Percentiles rank a stretch among this genome's conserved stretches.
Evolutionary conservation across 352 stramenopile species (phyloP).

Genomic region (Phytophthora sojae): DNA sequence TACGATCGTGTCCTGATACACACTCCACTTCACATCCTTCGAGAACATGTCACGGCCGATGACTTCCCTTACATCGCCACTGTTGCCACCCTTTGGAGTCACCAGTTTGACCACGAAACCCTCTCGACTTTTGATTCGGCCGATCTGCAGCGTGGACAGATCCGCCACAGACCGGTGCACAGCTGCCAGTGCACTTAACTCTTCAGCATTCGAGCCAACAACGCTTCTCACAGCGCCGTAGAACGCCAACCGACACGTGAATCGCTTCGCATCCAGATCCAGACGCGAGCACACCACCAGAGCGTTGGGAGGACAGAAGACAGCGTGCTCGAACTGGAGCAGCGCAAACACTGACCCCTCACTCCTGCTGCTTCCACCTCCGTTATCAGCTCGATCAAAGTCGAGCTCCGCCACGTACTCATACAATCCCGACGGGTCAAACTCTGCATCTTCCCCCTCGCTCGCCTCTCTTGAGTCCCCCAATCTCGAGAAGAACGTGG

Average conservation of each 20-base stretch:
- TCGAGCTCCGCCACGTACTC: constrained; percentile 53
- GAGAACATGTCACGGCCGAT: constrained; percentile 81
- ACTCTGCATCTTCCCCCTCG: constrained; percentile 19
- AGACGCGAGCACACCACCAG: constrained; percentile 82
- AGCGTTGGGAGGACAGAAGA: constrained; percentile 60
- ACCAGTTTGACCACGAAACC: constrained; percentile 72
- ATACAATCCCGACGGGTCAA: constrained; percentile 52
- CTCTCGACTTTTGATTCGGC: constrained; percentile 64
- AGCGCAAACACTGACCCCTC: constrained; percentile 53
- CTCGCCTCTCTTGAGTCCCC: background rate
- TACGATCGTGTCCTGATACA: constrained; percentile 62
- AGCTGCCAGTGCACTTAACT: constrained; percentile 12
- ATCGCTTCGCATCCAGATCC: constrained; percentile 69
- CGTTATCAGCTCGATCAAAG: constrained; percentile 1
- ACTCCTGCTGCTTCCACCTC: background rate
- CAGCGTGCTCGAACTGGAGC: constrained; percentile 71
- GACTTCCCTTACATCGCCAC: constrained; percentile 33
- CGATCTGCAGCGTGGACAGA: constrained; percentile 56
- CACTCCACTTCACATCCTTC: constrained; percentile 75
- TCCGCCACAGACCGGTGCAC: constrained; percentile 24
- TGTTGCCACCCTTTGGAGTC: constrained; percentile 10
- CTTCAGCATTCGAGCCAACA: constrained; percentile 35
- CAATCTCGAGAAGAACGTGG: constrained; percentile 67
- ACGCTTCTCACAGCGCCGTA: constrained; percentile 59
- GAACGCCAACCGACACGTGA: constrained; percentile 77